Conservation (phyloP, 2,329 filamentous ascomycete species). For the Westerdykella sp. region DNA sequence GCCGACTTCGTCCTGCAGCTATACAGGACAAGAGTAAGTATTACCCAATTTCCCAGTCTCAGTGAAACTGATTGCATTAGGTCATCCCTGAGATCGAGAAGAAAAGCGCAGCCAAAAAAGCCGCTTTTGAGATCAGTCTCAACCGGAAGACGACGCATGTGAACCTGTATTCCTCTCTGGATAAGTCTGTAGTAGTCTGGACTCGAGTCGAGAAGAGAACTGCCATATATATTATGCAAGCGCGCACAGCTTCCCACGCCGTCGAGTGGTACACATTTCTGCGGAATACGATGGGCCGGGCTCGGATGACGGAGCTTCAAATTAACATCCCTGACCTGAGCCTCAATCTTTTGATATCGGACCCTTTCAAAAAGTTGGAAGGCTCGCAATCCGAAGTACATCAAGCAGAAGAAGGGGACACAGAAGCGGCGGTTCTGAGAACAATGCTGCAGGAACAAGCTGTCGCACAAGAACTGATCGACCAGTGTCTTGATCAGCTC, state of each 20-base stretch:
- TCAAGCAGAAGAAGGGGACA: constrained; percentile 40
- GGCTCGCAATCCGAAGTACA: constrained; percentile 38
- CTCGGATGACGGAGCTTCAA: constrained; percentile 50
- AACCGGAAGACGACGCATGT: constrained; percentile 49
- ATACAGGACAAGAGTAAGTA: constrained; percentile 51
- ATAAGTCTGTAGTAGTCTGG: constrained; percentile 62
- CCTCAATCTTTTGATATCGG: constrained; percentile 52
- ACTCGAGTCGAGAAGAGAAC: constrained; percentile 49
- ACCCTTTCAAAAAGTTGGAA: constrained; percentile 54
- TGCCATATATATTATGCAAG: constrained; percentile 54
- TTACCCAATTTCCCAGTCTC: neutral
- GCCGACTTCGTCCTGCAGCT: constrained; percentile 53
- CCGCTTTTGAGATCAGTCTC: constrained; percentile 53
- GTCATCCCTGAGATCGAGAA: constrained; percentile 56
- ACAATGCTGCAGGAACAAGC: constrained; percentile 49
- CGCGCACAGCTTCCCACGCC: constrained; percentile 54
- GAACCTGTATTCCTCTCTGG: constrained; percentile 59
- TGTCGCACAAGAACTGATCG: constrained; percentile 52
- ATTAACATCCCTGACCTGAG: constrained; percentile 59
- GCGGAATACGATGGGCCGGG: constrained; percentile 53
- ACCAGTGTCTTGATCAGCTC: constrained; percentile 54
- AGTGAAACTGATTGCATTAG: constrained; percentile 9
- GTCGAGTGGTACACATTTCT: constrained; percentile 66
- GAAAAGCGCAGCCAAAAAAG: constrained; percentile 47
- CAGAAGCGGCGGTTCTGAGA: constrained; percentile 42